Base-by-base conservation (phyloP, 495 filamentous ascomycete species). In the Trichocladium antarcticum region DNA sequence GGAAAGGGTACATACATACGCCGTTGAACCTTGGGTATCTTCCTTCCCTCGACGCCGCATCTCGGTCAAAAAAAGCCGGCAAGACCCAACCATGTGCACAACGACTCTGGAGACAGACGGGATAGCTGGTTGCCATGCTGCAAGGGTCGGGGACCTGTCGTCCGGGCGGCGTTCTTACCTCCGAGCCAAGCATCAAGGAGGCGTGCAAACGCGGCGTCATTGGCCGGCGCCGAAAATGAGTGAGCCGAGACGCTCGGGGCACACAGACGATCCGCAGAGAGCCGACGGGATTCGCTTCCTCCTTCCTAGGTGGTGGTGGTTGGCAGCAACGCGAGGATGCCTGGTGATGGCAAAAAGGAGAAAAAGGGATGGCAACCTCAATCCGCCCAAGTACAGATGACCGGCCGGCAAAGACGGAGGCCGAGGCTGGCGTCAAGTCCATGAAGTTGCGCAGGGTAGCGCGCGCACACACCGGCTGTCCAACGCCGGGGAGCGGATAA, bases 21-120 rank as follows among this genome's bases (percentile, higher is more conserved):
- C 57, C 61, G 55, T 60, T 37, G 50, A 48, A 62, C 57, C 57
- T 57, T 60, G 61, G 57, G 55, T 54, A 42, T 16, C 15, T 39
- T 48, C 45, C 50, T 60, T 58, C 54, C 40, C 44, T 55, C 21
- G 34, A 37, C 40, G 49, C 47, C 36, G 50, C 21, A 41, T 43
- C 49, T 49, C 49, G 45, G 54, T 43, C 40, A 55, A 49, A 51
- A 45, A 8, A 19, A 28, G 29, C 22, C 34, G 36, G 49, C 29
- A 39, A 48, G 34, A 56, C 56, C 57, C 46, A 64, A 51, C 57
- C 44, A 45, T n/a, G n/a, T n/a, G n/a, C 36, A 45, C 22, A 22
- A 20, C 1, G 19, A 22, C 32, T 54, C 44, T 55, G 56, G 54
- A 17, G 49, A 49, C 47, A 44, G 47, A 52, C 32, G 49, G 50